Conservation (phyloP, 768 basidiomycete genomes). For the Rickenella mellea region DNA sequence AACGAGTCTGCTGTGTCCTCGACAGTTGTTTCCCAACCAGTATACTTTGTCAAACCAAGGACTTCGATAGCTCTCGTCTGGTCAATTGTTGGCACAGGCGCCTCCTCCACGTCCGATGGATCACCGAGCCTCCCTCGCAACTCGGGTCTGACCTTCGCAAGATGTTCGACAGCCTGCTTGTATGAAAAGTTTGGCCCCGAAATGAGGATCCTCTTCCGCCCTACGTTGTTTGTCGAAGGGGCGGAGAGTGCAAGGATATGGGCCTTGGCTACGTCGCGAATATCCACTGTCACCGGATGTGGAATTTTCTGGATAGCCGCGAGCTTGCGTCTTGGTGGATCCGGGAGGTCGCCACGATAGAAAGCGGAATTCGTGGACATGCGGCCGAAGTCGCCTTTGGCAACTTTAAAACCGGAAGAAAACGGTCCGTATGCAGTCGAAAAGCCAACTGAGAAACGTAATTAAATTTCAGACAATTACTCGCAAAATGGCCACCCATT, state of each 20-base stretch:
- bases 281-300: too few relatives aligned
- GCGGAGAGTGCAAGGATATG: constrained; percentile 17
- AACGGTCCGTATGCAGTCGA: constrained; percentile 10
- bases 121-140: constrained; percentile 12
- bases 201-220: constrained; percentile 16
- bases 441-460: constrained; percentile 1
- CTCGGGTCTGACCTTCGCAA: constrained; percentile 14
- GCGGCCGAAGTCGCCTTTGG: background rate
- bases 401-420: constrained; percentile 4
- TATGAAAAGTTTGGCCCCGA: constrained; percentile 16
- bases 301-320: constrained; percentile 19
- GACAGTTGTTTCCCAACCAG: background rate
- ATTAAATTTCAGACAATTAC: background rate
- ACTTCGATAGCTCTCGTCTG: background rate
- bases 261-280: constrained; percentile 22
- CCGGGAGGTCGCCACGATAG: constrained; percentile 46
- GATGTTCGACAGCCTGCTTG: constrained; percentile 15
- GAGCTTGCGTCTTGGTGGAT: constrained; percentile 47
- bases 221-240: background rate
- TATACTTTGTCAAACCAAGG: background rate
- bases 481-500: constrained; percentile 6
- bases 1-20: background rate
- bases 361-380: background rate
- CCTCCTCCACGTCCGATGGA: constrained; percentile 1
- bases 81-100: background rate